Conservation (phyloP, 495 filamentous ascomycete species). For the Xylaria scruposa region DNA sequence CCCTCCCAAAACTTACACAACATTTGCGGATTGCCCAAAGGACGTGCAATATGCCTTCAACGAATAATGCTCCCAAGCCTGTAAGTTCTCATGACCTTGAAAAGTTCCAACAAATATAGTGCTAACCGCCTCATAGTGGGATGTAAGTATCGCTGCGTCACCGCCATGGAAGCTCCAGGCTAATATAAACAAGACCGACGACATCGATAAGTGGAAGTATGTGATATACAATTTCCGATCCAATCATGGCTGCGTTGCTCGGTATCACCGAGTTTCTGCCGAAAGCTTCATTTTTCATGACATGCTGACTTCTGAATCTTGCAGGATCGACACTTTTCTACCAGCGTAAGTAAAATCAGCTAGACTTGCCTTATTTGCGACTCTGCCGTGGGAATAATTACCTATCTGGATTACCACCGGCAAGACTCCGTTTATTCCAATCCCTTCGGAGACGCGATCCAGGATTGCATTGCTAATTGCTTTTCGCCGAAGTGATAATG, state of each 20-base stretch:
- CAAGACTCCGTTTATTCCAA: neutral
- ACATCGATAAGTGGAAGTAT: conserved; percentile 32
- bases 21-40: neutral
- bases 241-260: neutral
- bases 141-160: conserved; percentile 17
- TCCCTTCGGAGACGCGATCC: neutral
- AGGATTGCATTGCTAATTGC: conserved; percentile 1
- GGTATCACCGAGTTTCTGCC: neutral
- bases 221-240: neutral
- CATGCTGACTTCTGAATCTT: conserved; percentile 10
- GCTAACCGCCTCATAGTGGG: conserved; percentile 27
- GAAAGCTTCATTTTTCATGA: neutral
- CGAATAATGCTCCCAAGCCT: conserved; percentile 24
- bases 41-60: conserved; percentile 25
- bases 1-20: neutral
- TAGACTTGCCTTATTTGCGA: neutral
- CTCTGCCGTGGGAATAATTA: no score
- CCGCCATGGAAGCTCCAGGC: neutral
- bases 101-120: neutral
- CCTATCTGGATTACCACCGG: neutral
- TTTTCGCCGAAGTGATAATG: conserved; percentile 67
- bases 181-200: conserved; percentile 27
- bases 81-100: conserved; percentile 20
- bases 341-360: conserved; percentile 21
- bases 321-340: conserved; percentile 24